Conservation (phyloP, 352 stramenopile genomes). For the Globisporangium nagaii region DNA sequence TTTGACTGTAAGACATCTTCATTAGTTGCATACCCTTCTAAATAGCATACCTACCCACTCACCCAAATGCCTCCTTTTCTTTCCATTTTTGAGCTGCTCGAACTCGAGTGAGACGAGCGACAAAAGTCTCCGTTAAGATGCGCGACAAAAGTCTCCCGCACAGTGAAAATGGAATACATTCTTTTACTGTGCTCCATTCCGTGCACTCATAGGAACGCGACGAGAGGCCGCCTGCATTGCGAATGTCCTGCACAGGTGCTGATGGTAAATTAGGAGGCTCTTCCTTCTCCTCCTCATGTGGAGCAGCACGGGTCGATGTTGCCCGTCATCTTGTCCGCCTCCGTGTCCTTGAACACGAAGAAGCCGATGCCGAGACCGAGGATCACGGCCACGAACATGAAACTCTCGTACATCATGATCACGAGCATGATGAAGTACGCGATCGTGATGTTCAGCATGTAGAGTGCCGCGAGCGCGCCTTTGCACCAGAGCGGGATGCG, state of each 20-base stretch:
- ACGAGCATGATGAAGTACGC: slow-evolving; percentile 85
- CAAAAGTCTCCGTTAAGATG: no score
- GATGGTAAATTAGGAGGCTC: background rate
- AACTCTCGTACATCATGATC: slow-evolving; percentile 82
- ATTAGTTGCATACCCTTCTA: background rate
- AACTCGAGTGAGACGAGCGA: no score
- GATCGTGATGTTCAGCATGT: slow-evolving; percentile 74
- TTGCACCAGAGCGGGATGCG: slow-evolving; percentile 67
- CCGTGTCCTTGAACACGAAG: slow-evolving; percentile 79
- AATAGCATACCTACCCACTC: background rate
- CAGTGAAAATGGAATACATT: no score
- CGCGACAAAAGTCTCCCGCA: no score
- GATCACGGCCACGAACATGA: slow-evolving; percentile 77
- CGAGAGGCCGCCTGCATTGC: no score
- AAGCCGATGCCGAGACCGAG: slow-evolving; percentile 69
- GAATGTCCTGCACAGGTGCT: background rate
- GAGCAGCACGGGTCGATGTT: slow-evolving; percentile 79
- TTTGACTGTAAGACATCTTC: no score
- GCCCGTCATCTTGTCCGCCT: slow-evolving; percentile 56
- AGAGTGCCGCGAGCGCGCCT: slow-evolving; percentile 45
- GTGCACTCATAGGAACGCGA: no score
- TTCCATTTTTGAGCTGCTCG: background rate
- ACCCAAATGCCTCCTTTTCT: background rate
- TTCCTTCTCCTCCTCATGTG: slow-evolving; percentile 24
- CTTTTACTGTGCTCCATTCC: no score